Evolutionary conservation across 495 filamentous ascomycete genomes (phyloP), one percentile per base, ranked within the genome.

Genomic region (Aspergillus biplanus): DNA sequence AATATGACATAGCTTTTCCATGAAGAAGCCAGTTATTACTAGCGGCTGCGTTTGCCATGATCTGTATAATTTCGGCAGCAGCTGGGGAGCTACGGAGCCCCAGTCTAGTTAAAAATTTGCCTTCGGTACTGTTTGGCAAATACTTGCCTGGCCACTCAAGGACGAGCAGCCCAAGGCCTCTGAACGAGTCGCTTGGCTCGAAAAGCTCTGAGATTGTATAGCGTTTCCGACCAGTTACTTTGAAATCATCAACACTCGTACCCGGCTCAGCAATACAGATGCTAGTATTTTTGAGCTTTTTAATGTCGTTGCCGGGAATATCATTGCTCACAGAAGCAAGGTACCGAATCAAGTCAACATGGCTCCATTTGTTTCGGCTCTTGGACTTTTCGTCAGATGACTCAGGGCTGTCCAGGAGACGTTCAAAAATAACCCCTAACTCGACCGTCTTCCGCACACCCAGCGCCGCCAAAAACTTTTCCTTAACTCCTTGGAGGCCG

Each of bases 281-380:
- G 27, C 85, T 86, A 2, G 90, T 90, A 34, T 84, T 82, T 39
- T 82, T 90, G 33, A 99, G 84, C 64, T 89, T 89, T 64, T 85
- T 87, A 58, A 97, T 84, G 73, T 99, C 96, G 35, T 88, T 89
- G 11, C 75, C 67, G 8, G 95, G 96, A 58, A 99, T 97, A 69
- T 99, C 96, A 52, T 92, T 86, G 56, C 86, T 85, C 8, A 99
- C 93, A 15, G 92, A 94, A 9, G 91, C 85, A 47, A 99, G 84
- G 67, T 99, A 99, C 63, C 89, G 91, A 75, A 99, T 94, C 15
- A 99, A 82, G 66, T 98, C 93, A 50, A 96, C 87, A 71, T 98
- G 95, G 65, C 88, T 96, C 92, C 90, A 97, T 80, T 89, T 92
- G 16, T 61, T 66, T 13, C 70, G 60, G 15, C 58, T 58, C n/a